Percentiles rank a stretch among this genome's conserved stretches.
Conservation (phyloP, 176 grass and related monocot species). For the Otatea glauca region DNA sequence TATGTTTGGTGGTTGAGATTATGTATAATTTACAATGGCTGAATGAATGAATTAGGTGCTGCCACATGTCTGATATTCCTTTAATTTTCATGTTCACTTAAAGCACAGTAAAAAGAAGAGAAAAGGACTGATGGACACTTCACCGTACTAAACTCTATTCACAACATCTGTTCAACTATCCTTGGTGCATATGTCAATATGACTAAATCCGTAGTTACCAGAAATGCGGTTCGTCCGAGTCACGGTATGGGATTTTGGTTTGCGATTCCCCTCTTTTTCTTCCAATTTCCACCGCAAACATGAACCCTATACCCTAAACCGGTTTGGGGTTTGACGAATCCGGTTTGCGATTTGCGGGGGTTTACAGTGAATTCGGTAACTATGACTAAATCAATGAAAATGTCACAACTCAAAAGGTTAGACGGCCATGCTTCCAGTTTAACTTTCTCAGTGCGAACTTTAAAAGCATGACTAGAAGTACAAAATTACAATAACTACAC, state of each 20-base stretch:
- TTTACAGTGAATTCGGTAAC: too few relatives aligned
- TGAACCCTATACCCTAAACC: too few relatives aligned
- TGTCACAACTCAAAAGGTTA: not conserved
- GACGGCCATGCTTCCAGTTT: constrained; percentile 1
- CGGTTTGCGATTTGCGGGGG: too few relatives aligned
- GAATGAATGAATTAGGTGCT: constrained; percentile 3
- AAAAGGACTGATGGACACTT: not conserved
- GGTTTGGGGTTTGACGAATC: too few relatives aligned
- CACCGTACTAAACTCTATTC: not conserved
- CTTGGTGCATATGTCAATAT: not conserved
- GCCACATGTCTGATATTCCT: not conserved
- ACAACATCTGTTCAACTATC: not conserved
- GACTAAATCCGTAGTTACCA: too few relatives aligned
- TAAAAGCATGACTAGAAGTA: not conserved
- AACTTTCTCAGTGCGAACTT: not conserved
- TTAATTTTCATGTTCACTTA: constrained; percentile 15
- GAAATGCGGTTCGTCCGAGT: too few relatives aligned
- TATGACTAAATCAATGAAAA: not conserved
- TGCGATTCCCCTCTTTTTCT: too few relatives aligned
- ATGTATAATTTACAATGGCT: constrained; percentile 7
- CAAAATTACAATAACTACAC: not conserved
- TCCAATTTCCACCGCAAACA: too few relatives aligned
- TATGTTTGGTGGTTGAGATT: not conserved
- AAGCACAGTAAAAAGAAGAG: not conserved
- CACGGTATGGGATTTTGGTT: too few relatives aligned